Conservation (phyloP, 306 rosid species). For the Argentina anserina region DNA sequence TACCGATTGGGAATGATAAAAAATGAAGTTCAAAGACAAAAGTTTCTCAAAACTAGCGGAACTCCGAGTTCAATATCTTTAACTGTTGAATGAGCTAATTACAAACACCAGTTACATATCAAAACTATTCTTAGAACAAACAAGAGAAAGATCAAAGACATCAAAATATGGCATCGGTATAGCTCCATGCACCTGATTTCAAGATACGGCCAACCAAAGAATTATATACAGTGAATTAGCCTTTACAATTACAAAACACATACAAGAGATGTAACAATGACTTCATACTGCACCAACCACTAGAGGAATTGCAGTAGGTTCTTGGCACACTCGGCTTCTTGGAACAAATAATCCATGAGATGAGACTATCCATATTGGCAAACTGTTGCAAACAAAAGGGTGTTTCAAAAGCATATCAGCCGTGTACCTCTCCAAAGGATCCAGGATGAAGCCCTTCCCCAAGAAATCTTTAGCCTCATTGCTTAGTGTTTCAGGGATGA, state of each 20-base stretch:
- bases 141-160: background rate
- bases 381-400: background rate
- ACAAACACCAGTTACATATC: background rate
- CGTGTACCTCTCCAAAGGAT: conserved; percentile 13
- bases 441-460: background rate
- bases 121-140: background rate
- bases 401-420: conserved; percentile 8
- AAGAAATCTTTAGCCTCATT: conserved; percentile 10
- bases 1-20: background rate
- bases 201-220: background rate
- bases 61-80: background rate
- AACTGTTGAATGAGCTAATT: background rate
- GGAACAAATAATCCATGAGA: background rate
- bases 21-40: background rate
- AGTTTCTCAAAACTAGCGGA: background rate
- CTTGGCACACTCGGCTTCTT: background rate
- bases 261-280: background rate
- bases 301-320: background rate
- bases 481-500: background rate
- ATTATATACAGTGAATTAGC: background rate
- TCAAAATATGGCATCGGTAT: background rate
- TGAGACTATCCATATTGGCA: background rate
- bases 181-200: background rate
- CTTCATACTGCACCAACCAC: background rate
- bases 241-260: background rate